Conservation (phyloP, 2,329 filamentous ascomycete genomes). For the Piedraia hortae region DNA sequence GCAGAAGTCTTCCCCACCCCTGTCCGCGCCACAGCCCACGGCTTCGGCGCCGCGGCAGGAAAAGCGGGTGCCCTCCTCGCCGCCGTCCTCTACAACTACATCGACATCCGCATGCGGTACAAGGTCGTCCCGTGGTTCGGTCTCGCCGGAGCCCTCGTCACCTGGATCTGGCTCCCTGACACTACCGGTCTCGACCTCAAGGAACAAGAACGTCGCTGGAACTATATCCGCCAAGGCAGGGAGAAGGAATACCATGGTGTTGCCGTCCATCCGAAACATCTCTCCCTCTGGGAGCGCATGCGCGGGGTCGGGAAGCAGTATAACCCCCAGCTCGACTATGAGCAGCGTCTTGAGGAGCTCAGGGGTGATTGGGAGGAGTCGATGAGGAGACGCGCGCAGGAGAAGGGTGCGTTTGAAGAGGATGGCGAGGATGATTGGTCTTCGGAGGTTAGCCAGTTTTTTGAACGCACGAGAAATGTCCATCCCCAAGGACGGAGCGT, state of each 20-base stretch:
- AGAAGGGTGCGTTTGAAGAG: conserved; percentile 19
- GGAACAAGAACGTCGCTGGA: conserved; percentile 87
- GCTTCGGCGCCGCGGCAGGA: conserved; percentile 73
- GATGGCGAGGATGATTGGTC: conserved; percentile 21
- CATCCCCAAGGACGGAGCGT: not conserved
- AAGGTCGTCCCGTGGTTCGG: conserved; percentile 90
- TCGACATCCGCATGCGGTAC: conserved; percentile 59
- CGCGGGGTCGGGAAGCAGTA: conserved; percentile 57
- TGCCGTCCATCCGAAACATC: conserved; percentile 66
- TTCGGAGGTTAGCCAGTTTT: conserved; percentile 24
- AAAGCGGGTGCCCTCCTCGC: conserved; percentile 73
- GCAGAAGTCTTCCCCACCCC: conserved; percentile 92
- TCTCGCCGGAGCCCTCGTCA: conserved; percentile 59
- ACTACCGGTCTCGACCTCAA: conserved; percentile 90
- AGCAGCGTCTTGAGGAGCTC: conserved; percentile 58
- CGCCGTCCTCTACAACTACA: conserved; percentile 84
- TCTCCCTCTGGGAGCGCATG: conserved; percentile 68
- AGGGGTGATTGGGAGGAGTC: conserved; percentile 26
- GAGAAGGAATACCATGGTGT: conserved; percentile 74
- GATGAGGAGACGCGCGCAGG: conserved; percentile 24
- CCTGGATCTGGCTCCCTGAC: conserved; percentile 71
- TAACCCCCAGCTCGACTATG: conserved; percentile 55
- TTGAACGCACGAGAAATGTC: conserved; percentile 15
- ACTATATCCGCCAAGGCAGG: conserved; percentile 52
- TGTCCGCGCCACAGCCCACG: conserved; percentile 77